Evolutionary conservation across 495 filamentous ascomycete species (phyloP).

Genomic region (Letharia columbiana): DNA sequence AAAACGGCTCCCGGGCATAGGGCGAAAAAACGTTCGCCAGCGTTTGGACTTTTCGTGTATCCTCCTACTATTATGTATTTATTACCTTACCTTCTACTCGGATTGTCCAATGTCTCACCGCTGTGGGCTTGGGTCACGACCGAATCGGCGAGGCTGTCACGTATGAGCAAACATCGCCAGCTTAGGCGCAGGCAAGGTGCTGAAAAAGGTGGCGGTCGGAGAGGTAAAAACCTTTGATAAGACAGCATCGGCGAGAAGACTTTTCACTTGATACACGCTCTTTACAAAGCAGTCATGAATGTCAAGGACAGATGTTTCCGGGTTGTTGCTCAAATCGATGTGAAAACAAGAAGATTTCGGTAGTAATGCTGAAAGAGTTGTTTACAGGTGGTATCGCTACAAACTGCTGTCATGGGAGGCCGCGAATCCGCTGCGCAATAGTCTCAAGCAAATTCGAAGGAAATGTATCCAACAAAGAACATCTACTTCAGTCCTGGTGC

Average conservation of each 20-base stretch:
- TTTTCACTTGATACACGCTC: not conserved
- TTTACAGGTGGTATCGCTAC: not conserved
- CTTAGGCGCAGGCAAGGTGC: no score
- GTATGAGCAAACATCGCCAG: no score
- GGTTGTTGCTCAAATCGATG: not conserved
- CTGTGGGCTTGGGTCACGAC: no score
- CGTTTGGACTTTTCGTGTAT: no score
- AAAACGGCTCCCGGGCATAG: no score
- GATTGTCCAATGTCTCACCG: no score
- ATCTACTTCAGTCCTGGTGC: conserved; percentile 36
- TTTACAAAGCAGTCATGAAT: not conserved
- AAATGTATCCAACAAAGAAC: not conserved
- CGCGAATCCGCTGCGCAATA: not conserved
- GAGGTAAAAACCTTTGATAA: not conserved
- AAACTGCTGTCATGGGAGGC: not conserved
- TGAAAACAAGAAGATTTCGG: not conserved
- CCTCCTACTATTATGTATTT: no score
- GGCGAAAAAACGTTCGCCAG: no score
- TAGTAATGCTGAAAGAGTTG: not conserved
- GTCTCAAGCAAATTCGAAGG: not conserved
- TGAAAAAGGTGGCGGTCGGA: no score
- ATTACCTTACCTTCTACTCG: no score
- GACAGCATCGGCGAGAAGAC: no score
- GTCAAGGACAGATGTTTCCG: not conserved
- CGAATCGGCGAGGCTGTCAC: no score